Conservation (phyloP, 177 flowering plant genomes). For the Vitis hybrid region DNA sequence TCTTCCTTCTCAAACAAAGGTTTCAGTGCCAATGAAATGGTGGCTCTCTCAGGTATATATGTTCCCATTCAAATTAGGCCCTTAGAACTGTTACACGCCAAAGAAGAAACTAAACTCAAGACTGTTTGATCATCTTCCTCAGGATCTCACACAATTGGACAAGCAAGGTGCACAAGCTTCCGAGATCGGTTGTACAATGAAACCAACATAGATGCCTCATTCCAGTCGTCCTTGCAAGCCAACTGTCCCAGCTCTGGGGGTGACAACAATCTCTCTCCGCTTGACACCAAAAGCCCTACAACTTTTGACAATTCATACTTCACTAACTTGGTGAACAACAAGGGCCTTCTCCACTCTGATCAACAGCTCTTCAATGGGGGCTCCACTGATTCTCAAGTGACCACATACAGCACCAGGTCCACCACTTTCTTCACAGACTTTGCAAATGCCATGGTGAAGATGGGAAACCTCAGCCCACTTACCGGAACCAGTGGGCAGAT, state of each 20-base stretch:
- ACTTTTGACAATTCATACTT: constrained; percentile 27
- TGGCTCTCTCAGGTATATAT: constrained; percentile 38
- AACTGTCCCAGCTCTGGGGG: constrained; percentile 31
- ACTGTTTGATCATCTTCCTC: not conserved
- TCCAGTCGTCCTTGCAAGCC: constrained; percentile 12
- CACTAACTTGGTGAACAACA: constrained; percentile 13
- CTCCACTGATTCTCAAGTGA: constrained; percentile 24
- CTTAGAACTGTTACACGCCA: too few relatives aligned
- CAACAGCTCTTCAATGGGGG: constrained; percentile 31
- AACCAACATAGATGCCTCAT: constrained; percentile 33
- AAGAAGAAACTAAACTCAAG: too few relatives aligned
- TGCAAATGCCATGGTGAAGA: constrained; percentile 29
- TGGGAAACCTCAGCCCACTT: constrained; percentile 40
- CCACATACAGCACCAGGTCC: not conserved
- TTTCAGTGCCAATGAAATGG: constrained; percentile 32
- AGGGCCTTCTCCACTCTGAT: constrained; percentile 41
- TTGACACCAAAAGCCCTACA: constrained; percentile 19
- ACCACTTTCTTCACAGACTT: constrained; percentile 19
- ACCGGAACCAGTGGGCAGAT: constrained; percentile 37
- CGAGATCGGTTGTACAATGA: constrained; percentile 34
- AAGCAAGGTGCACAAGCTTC: constrained; percentile 33
- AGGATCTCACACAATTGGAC: constrained; percentile 45
- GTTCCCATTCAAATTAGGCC: not conserved
- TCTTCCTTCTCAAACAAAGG: constrained; percentile 33
- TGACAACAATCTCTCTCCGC: constrained; percentile 24